A percentile compares a stretch with the other conserved stretches of the same genome.
phyloP scores from a whole-genome alignment of 202 grass and related monocot genomes.

The Setaria viridis region DNA sequence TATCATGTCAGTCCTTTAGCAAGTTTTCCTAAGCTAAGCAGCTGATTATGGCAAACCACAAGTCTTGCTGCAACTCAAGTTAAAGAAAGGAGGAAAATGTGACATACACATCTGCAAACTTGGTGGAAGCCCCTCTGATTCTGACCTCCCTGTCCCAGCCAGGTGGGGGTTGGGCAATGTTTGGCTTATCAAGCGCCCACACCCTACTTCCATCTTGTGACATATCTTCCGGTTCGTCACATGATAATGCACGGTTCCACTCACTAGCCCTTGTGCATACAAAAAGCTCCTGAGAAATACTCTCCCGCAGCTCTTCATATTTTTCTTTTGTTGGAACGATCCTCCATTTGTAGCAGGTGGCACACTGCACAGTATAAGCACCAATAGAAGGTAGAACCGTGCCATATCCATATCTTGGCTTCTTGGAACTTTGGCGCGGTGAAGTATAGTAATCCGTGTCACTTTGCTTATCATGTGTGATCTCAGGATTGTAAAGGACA shows the following conservation, averaged over 20 bases:
- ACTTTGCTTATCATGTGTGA: constrained; percentile 37
- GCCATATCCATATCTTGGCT: constrained; percentile 33
- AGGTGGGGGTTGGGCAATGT: constrained; percentile 69
- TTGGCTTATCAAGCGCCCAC: constrained; percentile 89
- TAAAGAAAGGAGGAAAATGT: constrained; percentile 38
- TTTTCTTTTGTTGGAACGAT: constrained; percentile 86
- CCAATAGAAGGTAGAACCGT: constrained; percentile 69
- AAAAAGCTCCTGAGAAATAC: constrained; percentile 64
- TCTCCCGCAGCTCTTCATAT: constrained; percentile 85
- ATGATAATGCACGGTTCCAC: constrained; percentile 67
- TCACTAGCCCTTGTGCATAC: constrained; percentile 65
- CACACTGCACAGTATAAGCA: constrained; percentile 81
- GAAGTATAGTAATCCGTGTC: constrained; percentile 39
- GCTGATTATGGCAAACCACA: neutral
- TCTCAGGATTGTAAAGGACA: constrained; percentile 55
- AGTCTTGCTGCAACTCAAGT: constrained; percentile 30
- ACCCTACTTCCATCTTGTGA: constrained; percentile 66
- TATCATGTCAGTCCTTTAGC: neutral
- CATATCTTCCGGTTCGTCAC: constrained; percentile 75
- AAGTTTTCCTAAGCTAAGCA: constrained; percentile 29
- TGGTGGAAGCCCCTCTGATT: constrained; percentile 77
- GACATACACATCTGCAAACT: constrained; percentile 89
- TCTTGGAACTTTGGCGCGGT: constrained; percentile 32
- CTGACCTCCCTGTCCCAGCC: constrained; percentile 88
- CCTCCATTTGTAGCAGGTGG: constrained; percentile 82